Evolutionary conservation across 129 eudicot species (phyloP), one percentile per base, ranked within the genome.

Genomic region (Deinandra increscens): DNA sequence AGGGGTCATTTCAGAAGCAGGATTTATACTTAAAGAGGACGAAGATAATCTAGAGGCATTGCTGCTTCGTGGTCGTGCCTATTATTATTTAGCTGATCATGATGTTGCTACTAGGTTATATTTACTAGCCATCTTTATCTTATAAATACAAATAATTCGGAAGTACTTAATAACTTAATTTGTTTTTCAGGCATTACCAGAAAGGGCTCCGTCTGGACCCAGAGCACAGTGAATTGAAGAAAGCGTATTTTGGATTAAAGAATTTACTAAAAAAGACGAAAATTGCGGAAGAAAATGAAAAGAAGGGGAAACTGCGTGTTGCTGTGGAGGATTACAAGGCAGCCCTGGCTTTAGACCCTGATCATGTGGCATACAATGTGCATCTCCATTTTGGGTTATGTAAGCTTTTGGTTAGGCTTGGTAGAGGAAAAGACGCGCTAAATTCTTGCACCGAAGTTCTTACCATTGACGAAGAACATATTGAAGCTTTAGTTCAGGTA

Each of bases 141-240:
- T 15, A 26, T 26, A 43, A 31, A 49, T 12, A 44, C 14, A 48
- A 23, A 0, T 12, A 3, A 9, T 51, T 58, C 39, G 20, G 7
- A 13, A 58, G 29, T 12, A 2, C 39, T n/a, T 31, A 58, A 14
- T 26, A 60, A 20, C 15, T 53, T 60, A 39, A 10, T 13, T 37
- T 14, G 26, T 63, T 73, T 64, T n/a, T 64, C 88, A 93, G 98
- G 85, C 98, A 93, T 82, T 93, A 83, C 75, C 98, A 93, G 66
- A 89, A 86, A 82, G 98, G 98, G 67, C 97, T 93, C 69, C 96
- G 98, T 29, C 75, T 76, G 41, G 98, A 93, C 70, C 98, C 98
- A 46, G 98, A 93, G 84, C 98, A 93, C 51, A 63, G 87, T 73
- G 98, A 87, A 73, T 65, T 93, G 76, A 93, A 93, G 84, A 93